phyloP scores from a whole-genome alignment of 2,329 filamentous ascomycete species.

The Rhynchosporium agropyri region DNA sequence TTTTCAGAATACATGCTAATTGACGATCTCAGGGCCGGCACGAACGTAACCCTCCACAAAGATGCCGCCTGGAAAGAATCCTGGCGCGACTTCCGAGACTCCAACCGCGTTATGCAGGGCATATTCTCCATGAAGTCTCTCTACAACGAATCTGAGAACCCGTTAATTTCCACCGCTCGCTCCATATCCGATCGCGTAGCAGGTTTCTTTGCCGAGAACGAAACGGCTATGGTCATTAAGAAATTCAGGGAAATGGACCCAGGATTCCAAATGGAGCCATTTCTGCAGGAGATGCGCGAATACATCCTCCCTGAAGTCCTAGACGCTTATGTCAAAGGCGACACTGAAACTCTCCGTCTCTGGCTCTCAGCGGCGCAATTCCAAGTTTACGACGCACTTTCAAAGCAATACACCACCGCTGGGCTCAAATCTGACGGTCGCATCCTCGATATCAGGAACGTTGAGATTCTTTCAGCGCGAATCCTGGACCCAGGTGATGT shows the following conservation, averaged over 20 bases:
- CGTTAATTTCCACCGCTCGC: slow-evolving; percentile 83
- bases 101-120: slow-evolving; percentile 83
- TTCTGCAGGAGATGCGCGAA: slow-evolving; percentile 92
- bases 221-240: slow-evolving; percentile 96
- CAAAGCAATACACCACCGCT: slow-evolving; percentile 91
- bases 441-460: slow-evolving; percentile 92
- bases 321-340: slow-evolving; percentile 97
- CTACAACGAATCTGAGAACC: slow-evolving; percentile 97
- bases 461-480: slow-evolving; percentile 81
- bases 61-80: slow-evolving; percentile 97
- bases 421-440: slow-evolving; percentile 93
- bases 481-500: slow-evolving; percentile 85
- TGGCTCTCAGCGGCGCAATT: slow-evolving; percentile 98
- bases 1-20: slow-evolving; percentile 26
- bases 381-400: slow-evolving; percentile 94
- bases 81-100: slow-evolving; percentile 95
- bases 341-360: slow-evolving; percentile 84
- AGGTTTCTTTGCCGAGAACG: slow-evolving; percentile 97
- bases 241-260: slow-evolving; percentile 97
- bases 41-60: slow-evolving; percentile 93
- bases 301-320: slow-evolving; percentile 97
- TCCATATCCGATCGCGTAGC: slow-evolving; percentile 91
- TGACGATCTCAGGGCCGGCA: slow-evolving; percentile 73
- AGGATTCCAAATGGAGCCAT: slow-evolving; percentile 90
- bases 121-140: slow-evolving; percentile 83